Conservation (phyloP, 495 filamentous ascomycete species). For the Tuber indicum region DNA sequence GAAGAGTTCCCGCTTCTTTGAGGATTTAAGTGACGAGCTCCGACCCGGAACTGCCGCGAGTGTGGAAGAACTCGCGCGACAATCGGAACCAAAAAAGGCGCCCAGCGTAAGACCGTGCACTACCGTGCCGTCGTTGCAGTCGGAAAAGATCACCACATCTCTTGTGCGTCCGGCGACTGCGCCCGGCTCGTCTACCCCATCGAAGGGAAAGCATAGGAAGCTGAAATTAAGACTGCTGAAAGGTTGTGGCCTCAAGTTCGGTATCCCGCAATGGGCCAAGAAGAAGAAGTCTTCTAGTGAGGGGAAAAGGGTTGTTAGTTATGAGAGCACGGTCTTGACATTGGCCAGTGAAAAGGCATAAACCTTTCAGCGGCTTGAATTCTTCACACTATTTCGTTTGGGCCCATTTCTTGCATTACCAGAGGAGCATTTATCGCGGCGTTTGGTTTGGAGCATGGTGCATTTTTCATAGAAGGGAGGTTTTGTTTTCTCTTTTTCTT, state of each 20-base stretch:
- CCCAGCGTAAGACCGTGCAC: neutral
- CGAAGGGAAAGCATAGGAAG: neutral
- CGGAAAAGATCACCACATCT: neutral
- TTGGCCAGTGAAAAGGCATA: neutral
- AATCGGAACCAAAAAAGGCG: neutral
- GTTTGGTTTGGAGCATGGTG: neutral
- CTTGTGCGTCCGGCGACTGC: neutral
- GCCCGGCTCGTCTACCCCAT: neutral
- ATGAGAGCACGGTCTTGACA: neutral
- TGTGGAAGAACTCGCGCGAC: slow-evolving; percentile 6
- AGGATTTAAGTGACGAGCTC: slow-evolving; percentile 21
- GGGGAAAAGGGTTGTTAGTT: neutral
- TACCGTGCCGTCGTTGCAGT: neutral
- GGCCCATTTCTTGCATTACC: neutral
- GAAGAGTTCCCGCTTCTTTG: slow-evolving; percentile 29
- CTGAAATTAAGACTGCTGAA: neutral
- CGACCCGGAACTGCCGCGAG: slow-evolving; percentile 19
- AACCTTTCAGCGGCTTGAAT: neutral
- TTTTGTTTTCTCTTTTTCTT: neutral
- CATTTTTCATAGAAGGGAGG: neutral
- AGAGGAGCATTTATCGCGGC: neutral
- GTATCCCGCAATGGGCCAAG: slow-evolving; percentile 1
- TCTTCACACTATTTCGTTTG: neutral
- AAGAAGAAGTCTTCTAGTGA: neutral
- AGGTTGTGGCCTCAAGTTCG: neutral